Conservation (phyloP, 176 grass and related monocot genomes). For the Urochloa ruziziensis region DNA sequence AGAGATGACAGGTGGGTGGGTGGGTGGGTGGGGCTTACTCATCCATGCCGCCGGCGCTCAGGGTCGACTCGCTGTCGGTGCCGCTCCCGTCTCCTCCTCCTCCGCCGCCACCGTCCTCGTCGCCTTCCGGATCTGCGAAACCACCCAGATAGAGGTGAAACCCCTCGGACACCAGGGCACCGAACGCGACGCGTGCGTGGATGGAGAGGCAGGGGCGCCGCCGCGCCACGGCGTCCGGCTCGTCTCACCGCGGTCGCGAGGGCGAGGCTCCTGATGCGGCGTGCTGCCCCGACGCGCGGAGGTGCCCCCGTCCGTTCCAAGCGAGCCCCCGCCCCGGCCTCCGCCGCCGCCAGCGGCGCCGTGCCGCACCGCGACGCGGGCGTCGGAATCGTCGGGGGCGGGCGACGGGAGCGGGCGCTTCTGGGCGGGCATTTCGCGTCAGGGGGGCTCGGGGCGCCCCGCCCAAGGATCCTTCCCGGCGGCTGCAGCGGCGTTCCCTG, state of each 20-base stretch:
- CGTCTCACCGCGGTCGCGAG: constrained; percentile 34
- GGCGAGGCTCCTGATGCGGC: background rate
- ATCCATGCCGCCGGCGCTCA: constrained; percentile 30
- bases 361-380: background rate
- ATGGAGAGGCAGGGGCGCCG: constrained; percentile 15
- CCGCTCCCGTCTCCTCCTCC: constrained; percentile 9
- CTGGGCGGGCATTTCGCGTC: constrained; percentile 38
- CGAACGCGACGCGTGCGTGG: constrained; percentile 18
- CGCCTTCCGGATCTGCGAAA: constrained; percentile 43
- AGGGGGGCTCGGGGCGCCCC: background rate
- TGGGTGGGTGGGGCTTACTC: constrained; percentile 32
- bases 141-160: constrained; percentile 2
- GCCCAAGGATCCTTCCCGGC: background rate
- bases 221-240: background rate
- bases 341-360: background rate
- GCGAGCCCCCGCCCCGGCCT: background rate
- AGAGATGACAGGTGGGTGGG: background rate
- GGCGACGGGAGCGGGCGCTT: constrained; percentile 36
- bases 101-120: background rate
- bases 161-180: background rate
- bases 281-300: background rate
- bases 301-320: background rate
- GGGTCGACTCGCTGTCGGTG: constrained; percentile 29
- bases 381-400: constrained; percentile 24
- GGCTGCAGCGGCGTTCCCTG: constrained; percentile 8